These are phyloP conservation scores for Calycina marina DNA, from an alignment of 2,329 filamentous ascomycete genomes.

Conservation along the genomic window DNA sequence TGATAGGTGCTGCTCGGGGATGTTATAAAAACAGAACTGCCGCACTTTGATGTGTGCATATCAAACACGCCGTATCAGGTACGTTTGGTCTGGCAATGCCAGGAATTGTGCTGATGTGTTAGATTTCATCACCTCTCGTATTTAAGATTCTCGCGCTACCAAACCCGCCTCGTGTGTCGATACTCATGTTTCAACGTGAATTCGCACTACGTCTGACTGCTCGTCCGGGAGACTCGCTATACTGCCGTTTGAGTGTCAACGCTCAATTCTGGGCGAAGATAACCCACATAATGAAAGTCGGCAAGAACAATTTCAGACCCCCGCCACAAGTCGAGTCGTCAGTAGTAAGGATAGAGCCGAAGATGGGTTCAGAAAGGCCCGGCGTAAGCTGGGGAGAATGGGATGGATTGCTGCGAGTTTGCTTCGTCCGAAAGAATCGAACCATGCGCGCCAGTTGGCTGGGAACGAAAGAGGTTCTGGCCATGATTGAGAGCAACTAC, in stretches of 20 bases:
- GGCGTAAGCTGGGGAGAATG: conserved; percentile 90
- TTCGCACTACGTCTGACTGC: conserved; percentile 86
- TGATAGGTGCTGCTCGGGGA: conserved; percentile 85
- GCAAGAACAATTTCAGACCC: conserved; percentile 91
- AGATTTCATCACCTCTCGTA: conserved; percentile 82
- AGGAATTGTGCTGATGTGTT: conserved; percentile 10
- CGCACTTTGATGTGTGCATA: conserved; percentile 73
- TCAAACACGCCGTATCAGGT: conserved; percentile 51
- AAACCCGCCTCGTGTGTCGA: conserved; percentile 66
- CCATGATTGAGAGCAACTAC: conserved; percentile 79
- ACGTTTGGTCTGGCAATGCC: conserved; percentile 6
- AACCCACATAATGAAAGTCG: conserved; percentile 74
- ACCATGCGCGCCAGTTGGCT: conserved; percentile 72
- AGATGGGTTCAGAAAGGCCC: conserved; percentile 60
- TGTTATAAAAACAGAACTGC: conserved; percentile 67
- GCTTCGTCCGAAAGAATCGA: conserved; percentile 82
- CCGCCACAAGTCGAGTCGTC: conserved; percentile 86
- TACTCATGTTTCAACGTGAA: conserved; percentile 95
- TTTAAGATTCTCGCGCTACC: conserved; percentile 72
- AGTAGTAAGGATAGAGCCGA: conserved; percentile 80
- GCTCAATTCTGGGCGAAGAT: conserved; percentile 81
- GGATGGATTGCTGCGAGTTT: conserved; percentile 74
- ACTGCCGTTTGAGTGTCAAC: conserved; percentile 82
- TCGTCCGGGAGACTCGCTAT: conserved; percentile 74
- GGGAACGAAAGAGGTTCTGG: conserved; percentile 65